A percentile compares a stretch with the other conserved stretches of the same genome.
Evolutionary conservation across 2,329 filamentous ascomycete genomes (phyloP).

Genomic region (Sclerotinia subarctica): DNA sequence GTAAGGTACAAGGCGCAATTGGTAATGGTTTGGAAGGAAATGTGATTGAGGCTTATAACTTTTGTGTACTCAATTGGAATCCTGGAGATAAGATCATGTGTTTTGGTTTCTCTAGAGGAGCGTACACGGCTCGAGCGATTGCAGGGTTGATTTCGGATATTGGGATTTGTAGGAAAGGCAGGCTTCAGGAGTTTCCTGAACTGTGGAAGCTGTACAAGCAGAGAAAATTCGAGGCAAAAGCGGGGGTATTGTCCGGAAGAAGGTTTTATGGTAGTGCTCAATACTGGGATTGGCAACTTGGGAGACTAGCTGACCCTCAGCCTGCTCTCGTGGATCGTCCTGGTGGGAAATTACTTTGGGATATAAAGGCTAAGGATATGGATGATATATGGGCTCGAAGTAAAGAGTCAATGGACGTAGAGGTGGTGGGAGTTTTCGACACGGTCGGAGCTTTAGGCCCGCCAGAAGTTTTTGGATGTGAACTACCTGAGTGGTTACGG

Average conservation of each 20-base stretch:
- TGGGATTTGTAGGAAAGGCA: not conserved
- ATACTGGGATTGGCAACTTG: not conserved
- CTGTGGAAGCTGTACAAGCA: not conserved
- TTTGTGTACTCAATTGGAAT: conserved; percentile 37
- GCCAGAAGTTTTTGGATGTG: conserved; percentile 1
- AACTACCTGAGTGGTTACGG: not conserved
- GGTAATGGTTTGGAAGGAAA: conserved; percentile 21
- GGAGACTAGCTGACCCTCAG: conserved; percentile 2
- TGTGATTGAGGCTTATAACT: conserved; percentile 39
- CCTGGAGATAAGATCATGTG: conserved; percentile 13
- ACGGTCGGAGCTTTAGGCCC: conserved; percentile 23
- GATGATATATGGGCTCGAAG: not conserved
- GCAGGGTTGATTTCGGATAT: conserved; percentile 30
- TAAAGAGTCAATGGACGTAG: conserved; percentile 13
- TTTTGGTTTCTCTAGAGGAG: conserved; percentile 42
- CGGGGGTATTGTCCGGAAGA: not conserved
- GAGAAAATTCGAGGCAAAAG: not conserved
- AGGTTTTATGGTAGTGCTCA: conserved; percentile 2
- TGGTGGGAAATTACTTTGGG: not conserved
- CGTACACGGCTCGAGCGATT: conserved; percentile 40
- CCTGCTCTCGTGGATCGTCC: not conserved
- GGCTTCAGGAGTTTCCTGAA: not conserved
- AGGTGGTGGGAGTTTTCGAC: conserved; percentile 27
- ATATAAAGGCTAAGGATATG: not conserved
- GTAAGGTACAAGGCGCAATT: not conserved